Evolutionary conservation across 768 basidiomycete species (phyloP).

Genomic region (Obba rivulosa): DNA sequence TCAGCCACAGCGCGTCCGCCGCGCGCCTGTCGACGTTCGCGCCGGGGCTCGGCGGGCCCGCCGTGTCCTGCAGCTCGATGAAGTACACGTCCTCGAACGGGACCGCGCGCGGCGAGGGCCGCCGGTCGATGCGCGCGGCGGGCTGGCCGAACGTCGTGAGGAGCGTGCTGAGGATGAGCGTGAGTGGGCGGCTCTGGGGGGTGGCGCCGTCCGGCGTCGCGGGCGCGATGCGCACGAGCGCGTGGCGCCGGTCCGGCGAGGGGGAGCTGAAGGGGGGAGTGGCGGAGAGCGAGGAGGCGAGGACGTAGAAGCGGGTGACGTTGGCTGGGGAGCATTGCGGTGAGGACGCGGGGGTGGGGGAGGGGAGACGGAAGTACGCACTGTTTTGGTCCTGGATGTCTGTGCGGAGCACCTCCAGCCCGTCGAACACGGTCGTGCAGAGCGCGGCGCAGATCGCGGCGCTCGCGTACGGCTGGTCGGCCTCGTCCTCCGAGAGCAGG

Average conservation of each 20-base stretch:
- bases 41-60: slow-evolving; percentile 27
- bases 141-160: slow-evolving; percentile 36
- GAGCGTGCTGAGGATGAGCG: slow-evolving; percentile 18
- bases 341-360: not conserved
- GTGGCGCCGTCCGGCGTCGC: slow-evolving; percentile 1
- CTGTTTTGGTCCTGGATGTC: slow-evolving; percentile 61
- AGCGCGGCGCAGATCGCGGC: slow-evolving; percentile 75
- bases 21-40: slow-evolving; percentile 26
- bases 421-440: slow-evolving; percentile 53
- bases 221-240: slow-evolving; percentile 32
- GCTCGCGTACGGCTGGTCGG: slow-evolving; percentile 38
- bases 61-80: slow-evolving; percentile 43
- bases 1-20: slow-evolving; percentile 5
- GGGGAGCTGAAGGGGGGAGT: slow-evolving; percentile 19
- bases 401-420: slow-evolving; percentile 54
- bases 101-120: slow-evolving; percentile 41
- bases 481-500: slow-evolving; percentile 34
- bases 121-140: slow-evolving; percentile 55
- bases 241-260: slow-evolving; percentile 21
- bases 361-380: slow-evolving; percentile 21
- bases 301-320: slow-evolving; percentile 63
- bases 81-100: slow-evolving; percentile 63
- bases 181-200: slow-evolving; percentile 1
- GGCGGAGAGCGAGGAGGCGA: slow-evolving; percentile 34
- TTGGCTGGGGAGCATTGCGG: slow-evolving; percentile 39